Percentiles rank a stretch among this genome's conserved stretches.
These are phyloP conservation scores for Fusarium lyarnte DNA, from an alignment of 2,329 filamentous ascomycete species.

Conservation along the genomic window DNA sequence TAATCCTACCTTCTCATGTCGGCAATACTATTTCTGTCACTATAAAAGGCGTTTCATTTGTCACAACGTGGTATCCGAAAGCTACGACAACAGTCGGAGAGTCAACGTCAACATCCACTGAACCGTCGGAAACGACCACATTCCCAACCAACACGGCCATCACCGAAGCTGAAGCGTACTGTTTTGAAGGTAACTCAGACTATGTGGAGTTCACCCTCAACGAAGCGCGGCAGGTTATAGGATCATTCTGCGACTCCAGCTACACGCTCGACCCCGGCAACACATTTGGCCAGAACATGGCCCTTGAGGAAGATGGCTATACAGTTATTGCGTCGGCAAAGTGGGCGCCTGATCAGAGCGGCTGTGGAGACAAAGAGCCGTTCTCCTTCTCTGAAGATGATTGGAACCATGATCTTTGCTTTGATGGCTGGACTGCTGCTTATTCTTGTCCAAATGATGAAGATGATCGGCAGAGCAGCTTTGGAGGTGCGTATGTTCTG, in stretches of 20 bases:
- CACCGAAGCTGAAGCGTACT: slow-evolving; percentile 5
- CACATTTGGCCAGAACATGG: not conserved
- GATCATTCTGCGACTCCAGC: slow-evolving; percentile 10
- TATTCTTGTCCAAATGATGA: slow-evolving; percentile 3
- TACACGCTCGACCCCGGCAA: slow-evolving; percentile 13
- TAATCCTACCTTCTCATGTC: not conserved
- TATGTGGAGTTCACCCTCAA: not conserved
- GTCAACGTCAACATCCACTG: not conserved
- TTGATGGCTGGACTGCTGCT: not conserved
- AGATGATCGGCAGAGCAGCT: not conserved
- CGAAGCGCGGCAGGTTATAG: not conserved
- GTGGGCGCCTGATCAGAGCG: slow-evolving; percentile 16
- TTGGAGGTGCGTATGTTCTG: slow-evolving; percentile 10
- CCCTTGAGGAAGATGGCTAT: slow-evolving; percentile 3
- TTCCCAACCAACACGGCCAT: slow-evolving; percentile 13
- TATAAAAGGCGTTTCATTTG: not conserved
- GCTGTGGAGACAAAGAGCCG: not conserved
- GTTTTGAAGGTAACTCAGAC: not conserved
- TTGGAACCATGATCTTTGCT: not conserved
- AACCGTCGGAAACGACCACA: not conserved
- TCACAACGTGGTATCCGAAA: not conserved
- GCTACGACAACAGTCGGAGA: slow-evolving; percentile 5
- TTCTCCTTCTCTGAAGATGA: slow-evolving; percentile 5
- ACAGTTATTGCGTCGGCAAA: slow-evolving; percentile 8
- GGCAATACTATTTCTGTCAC: not conserved